Evolutionary conservation across 176 grass and related monocot genomes (phyloP), one percentile per base, ranked within the genome.

Genomic region (Rhynchospora breviuscula): DNA sequence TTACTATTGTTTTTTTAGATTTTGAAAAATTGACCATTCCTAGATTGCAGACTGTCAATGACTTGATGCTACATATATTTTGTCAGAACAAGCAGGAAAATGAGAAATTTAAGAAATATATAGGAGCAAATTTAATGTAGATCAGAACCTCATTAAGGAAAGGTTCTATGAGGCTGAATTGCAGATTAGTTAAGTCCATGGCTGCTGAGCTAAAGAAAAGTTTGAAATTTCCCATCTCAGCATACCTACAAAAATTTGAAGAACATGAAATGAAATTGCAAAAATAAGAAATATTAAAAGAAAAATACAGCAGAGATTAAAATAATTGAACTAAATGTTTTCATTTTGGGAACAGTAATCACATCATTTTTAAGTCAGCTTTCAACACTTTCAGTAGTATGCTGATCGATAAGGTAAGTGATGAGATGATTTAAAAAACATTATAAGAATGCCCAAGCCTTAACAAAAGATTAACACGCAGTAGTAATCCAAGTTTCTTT

Each of bases 161-260:
- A 79, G 96, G 96, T 89, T 98, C 93, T 76, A 93, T 35, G 46
- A 98, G 78, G 81, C 56, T 14, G 80, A 91, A 79, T 79, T 98
- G 91, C 80, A 95, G 96, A 64, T 98, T 48, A 18, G 91, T 95
- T 83, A 90, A 87, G 85, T 91, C 93, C 67, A 69, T 53, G 88
- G 89, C 89, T 53, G 93, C 54, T 43, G 83, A 87, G 85, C 84
- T 67, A 88, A 98, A 98, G 88, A 98, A 98, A 84, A 81, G 89
- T 75, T 93, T 98, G 83, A 91, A 98, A 87, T 98, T 98, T 61
- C 96, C 92, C 77, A 91, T 31, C 10, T 86, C 79, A 64, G 86
- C 91, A 68, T 74, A 95, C 88, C 96, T 98, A 87, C n/a, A 90
- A 82, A 63, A 81, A 72, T 35, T 52, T 59, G 43, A 53, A 67